Conservation (phyloP, 208 protist species). For the Leishmania lainsoni region DNA sequence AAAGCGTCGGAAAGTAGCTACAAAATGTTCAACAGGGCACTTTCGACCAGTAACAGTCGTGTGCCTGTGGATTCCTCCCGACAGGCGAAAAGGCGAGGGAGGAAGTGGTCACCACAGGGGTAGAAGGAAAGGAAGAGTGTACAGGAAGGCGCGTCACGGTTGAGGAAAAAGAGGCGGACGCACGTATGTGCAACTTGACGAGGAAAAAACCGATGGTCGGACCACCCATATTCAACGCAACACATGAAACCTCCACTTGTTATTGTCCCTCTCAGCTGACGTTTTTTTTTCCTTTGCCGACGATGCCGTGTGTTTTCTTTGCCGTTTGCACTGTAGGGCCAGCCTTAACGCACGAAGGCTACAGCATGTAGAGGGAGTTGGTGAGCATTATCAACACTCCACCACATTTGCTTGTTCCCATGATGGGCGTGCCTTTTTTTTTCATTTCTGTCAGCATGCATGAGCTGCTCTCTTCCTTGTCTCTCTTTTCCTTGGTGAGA, state of each 20-base stretch:
- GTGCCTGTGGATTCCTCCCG: neutral
- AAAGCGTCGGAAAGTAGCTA: neutral
- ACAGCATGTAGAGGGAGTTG: neutral
- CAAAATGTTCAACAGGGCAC: neutral
- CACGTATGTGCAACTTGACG: neutral
- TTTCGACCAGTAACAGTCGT: neutral
- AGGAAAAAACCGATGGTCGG: neutral
- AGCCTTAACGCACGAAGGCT: neutral
- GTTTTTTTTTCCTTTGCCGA: neutral
- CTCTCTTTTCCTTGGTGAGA: too few species aligned
- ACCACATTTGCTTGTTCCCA: too few species aligned
- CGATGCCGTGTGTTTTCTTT: neutral
- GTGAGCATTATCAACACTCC: neutral
- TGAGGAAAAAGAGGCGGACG: neutral
- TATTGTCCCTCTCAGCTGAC: neutral
- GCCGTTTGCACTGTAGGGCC: too few species aligned
- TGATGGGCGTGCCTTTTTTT: neutral
- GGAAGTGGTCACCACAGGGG: neutral
- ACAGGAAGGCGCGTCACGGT: neutral
- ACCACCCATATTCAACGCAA: neutral
- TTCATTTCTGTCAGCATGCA: neutral
- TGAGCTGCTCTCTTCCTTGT: too few species aligned
- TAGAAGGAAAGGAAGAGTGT: neutral
- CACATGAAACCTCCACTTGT: neutral
- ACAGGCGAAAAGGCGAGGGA: neutral